Percentiles rank a stretch among this genome's conserved stretches.
phyloP scores from a whole-genome alignment of 2,329 filamentous ascomycete genomes.

The Rhynchosporium graminicola region DNA sequence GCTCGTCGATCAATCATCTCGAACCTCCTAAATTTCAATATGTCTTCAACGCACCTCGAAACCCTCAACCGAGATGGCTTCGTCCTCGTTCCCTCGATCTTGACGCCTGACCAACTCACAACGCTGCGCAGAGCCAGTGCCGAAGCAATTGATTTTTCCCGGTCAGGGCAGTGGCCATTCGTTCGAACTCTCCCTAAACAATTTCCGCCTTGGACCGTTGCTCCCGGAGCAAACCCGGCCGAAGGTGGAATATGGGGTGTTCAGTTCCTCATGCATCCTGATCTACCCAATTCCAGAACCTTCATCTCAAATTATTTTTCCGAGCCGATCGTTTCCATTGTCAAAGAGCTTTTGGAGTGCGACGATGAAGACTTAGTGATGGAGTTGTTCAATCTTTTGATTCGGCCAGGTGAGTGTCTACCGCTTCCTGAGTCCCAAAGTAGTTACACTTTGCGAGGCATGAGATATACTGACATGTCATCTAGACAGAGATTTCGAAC shows the following conservation, averaged over 20 bases:
- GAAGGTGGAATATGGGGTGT: slow-evolving; percentile 81
- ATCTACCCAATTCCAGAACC: slow-evolving; percentile 58
- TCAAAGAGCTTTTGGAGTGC: slow-evolving; percentile 61
- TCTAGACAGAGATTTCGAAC: slow-evolving; percentile 62
- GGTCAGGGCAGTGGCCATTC: slow-evolving; percentile 74
- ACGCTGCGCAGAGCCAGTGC: slow-evolving; percentile 61
- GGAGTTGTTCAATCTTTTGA: slow-evolving; percentile 86
- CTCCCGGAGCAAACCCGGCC: slow-evolving; percentile 43
- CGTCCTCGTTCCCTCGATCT: slow-evolving; percentile 67
- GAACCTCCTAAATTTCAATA: slow-evolving; percentile 12
- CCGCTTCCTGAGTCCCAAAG: background rate
- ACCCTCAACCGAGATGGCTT: slow-evolving; percentile 71
- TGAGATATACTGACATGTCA: background rate
- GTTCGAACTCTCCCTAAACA: slow-evolving; percentile 86
- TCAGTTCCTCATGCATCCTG: slow-evolving; percentile 79
- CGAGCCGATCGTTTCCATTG: slow-evolving; percentile 60
- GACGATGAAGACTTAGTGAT: slow-evolving; percentile 69
- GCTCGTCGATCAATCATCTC: background rate
- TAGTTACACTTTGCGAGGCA: background rate
- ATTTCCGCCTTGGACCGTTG: slow-evolving; percentile 81
- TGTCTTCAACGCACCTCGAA: slow-evolving; percentile 33
- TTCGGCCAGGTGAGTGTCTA: slow-evolving; percentile 54
- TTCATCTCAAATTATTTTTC: slow-evolving; percentile 76
- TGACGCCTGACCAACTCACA: slow-evolving; percentile 57
- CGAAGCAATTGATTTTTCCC: slow-evolving; percentile 60